Evolutionary conservation across 2,329 filamentous ascomycete genomes (phyloP).

Genomic region (Fusarium anguioides): DNA sequence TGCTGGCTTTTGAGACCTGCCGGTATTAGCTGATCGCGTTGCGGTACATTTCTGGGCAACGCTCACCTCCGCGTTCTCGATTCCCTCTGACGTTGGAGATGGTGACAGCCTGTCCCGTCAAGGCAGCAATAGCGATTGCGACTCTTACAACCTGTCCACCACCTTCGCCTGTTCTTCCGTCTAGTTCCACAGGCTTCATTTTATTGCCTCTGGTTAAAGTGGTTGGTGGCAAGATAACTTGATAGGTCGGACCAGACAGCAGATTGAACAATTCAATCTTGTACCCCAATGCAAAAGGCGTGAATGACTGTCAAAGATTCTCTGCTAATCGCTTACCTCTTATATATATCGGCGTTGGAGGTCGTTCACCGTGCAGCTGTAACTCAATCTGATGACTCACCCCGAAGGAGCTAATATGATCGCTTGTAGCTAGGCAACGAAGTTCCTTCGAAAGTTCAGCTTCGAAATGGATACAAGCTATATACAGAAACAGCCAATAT

Average conservation of each 20-base stretch:
- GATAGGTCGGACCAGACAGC: conserved; percentile 5
- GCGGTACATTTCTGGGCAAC: neutral
- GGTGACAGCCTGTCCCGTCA: conserved; percentile 64
- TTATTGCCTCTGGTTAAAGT: conserved; percentile 1
- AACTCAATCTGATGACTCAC: conserved; percentile 22
- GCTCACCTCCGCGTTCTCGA: conserved; percentile 52
- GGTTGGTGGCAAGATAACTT: conserved; percentile 18
- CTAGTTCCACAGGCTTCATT: conserved; percentile 59
- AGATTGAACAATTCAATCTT: neutral
- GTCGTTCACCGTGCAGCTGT: neutral
- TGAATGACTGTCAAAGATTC: neutral
- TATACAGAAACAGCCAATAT: neutral
- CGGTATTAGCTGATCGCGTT: conserved; percentile 4
- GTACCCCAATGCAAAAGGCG: conserved; percentile 5
- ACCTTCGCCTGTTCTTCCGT: conserved; percentile 69
- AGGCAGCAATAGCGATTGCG: conserved; percentile 65
- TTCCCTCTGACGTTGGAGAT: conserved; percentile 69
- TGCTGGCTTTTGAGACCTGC: conserved; percentile 71
- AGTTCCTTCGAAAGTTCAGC: neutral
- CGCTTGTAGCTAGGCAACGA: conserved; percentile 4
- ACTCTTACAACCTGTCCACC: conserved; percentile 71
- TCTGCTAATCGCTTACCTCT: neutral
- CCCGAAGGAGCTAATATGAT: conserved; percentile 15
- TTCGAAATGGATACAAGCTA: neutral
- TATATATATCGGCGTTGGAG: conserved; percentile 8